phyloP scores from a whole-genome alignment of 805 yeast species.

The Kurtzmaniella cleridarum region DNA sequence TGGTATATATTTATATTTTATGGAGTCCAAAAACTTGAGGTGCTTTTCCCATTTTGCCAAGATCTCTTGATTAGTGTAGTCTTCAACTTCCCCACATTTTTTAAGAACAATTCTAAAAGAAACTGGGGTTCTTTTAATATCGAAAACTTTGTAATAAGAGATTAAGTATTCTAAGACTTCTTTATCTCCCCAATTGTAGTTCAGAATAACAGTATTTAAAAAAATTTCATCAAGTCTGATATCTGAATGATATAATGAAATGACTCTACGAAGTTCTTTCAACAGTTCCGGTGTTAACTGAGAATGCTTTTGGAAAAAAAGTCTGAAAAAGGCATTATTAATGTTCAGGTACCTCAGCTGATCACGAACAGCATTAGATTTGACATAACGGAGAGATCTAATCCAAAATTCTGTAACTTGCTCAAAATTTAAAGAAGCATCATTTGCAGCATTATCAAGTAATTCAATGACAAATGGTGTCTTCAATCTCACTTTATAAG shows the following conservation, averaged over 20 bases:
- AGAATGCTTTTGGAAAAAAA: constrained; percentile 59
- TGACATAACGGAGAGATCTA: constrained; percentile 49
- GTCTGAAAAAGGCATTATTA: constrained; percentile 61
- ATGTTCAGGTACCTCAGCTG: constrained; percentile 63
- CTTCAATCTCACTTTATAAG: constrained; percentile 65
- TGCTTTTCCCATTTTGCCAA: constrained; percentile 51
- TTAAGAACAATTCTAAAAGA: constrained; percentile 69
- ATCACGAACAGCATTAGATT: constrained; percentile 36
- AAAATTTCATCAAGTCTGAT: constrained; percentile 73
- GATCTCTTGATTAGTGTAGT: constrained; percentile 46
- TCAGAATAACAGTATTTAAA: constrained; percentile 68
- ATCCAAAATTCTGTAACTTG: constrained; percentile 59
- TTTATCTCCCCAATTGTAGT: constrained; percentile 63
- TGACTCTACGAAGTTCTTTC: constrained; percentile 49
- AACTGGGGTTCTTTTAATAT: constrained; percentile 58
- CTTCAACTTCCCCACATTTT: constrained; percentile 61
- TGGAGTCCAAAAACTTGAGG: constrained; percentile 42
- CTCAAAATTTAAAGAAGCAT: constrained; percentile 34
- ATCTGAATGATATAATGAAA: constrained; percentile 45
- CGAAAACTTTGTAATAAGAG: constrained; percentile 51
- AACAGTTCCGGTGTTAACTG: constrained; percentile 51
- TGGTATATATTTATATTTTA: constrained; percentile 60
- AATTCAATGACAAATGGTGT: constrained; percentile 68
- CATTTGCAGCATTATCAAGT: constrained; percentile 26
- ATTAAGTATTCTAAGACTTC: constrained; percentile 60